Base-by-base conservation (phyloP, 2,329 filamentous ascomycete species). In the Hortaea sp. region DNA sequence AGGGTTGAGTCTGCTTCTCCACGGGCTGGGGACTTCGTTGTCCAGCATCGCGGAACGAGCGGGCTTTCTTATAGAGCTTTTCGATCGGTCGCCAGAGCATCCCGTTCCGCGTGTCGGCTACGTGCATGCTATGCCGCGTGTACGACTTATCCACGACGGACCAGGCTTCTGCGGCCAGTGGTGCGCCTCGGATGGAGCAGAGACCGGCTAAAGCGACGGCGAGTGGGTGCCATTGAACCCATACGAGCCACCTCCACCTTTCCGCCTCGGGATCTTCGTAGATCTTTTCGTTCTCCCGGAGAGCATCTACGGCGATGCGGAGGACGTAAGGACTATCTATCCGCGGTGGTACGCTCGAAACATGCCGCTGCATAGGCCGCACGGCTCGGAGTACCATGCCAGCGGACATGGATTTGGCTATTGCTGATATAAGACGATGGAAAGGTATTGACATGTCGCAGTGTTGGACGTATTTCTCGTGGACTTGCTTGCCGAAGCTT, bases 151-250 rank as follows among this genome's bases (percentile, higher is more conserved):
- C 72, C 27, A 78, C 63, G 13, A 71, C 63, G 11, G 47, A 53
- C 76, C 76, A 79, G 1, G 75, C 73, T 43, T 69, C 65, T 5
- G 72, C 67, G 11, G 69, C 73, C 29, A 72, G 58, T 13, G 66
- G 64, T 5, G 71, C 72, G 34, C 64, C 61, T 3, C 71, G 69
- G 52, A 72, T 70, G 3, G 66, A 61, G 54, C 73, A 77, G 20
- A 78, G 64, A 50, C 76, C 74, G 1, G 74, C 74, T 10, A 77
- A 59, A 1, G 71, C 68, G 5, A 77, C 73, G 1, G 75, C 73
- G 0, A 78, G 61, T 6, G 73, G 69, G 51, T 78, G 75, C 75
- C 75, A 78, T 48, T 75, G 74, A 10, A 75, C 69, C 57, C 74
- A 77, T 1, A 67, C 64, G 66, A 73, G 73, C 71, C 74, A 77